These are phyloP conservation scores for Lentinula lateritia DNA, from an alignment of 768 basidiomycete species.

Conservation along the genomic window DNA sequence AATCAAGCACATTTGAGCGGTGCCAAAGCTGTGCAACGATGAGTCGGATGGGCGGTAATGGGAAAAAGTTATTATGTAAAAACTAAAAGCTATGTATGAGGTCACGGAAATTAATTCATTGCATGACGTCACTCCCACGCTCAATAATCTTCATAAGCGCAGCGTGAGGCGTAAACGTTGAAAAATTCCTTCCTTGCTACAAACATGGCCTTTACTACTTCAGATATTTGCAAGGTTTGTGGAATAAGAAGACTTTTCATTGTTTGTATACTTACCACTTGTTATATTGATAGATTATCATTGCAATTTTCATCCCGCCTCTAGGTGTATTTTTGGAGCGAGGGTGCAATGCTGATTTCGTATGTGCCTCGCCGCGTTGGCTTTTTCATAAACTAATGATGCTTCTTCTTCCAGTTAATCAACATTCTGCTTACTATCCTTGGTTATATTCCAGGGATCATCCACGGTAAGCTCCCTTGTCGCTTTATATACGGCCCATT, in stretches of 20 bases:
- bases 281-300: conserved; percentile 43
- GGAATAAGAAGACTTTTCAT: no score
- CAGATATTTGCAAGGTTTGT: conserved; percentile 76
- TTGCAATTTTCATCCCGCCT: conserved; percentile 75
- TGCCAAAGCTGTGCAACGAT: neutral
- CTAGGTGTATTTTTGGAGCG: conserved; percentile 86
- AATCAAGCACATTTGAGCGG: conserved; percentile 14
- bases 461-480: conserved; percentile 44
- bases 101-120: neutral
- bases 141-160: neutral
- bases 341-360: conserved; percentile 74
- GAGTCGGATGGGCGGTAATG: neutral
- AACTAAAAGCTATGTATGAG: neutral
- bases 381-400: conserved; percentile 7
- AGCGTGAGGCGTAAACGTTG: neutral
- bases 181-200: neutral
- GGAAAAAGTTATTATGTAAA: neutral
- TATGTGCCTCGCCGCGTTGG: conserved; percentile 24
- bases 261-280: neutral
- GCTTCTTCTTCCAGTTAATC: conserved; percentile 35
- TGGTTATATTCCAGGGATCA: conserved; percentile 70
- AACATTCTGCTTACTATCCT: conserved; percentile 77
- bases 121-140: neutral
- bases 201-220: conserved; percentile 47
- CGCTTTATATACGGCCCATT: neutral